Conservation (phyloP, 495 filamentous ascomycete species). For the Podospora didyma region DNA sequence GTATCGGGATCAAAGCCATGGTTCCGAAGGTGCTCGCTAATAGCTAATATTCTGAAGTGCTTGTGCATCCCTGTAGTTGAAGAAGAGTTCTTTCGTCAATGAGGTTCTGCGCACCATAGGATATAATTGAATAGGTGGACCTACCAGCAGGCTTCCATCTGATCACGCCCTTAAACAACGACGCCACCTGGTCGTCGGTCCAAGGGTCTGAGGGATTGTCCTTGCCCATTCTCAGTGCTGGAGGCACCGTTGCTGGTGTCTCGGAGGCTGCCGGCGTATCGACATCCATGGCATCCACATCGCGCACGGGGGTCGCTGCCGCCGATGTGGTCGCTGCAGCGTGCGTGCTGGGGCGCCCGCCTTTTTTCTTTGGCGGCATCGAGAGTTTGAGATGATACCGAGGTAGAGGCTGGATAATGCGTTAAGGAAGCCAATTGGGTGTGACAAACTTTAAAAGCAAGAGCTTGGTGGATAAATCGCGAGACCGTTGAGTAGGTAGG, state of each 20-base stretch:
- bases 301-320: conserved; percentile 37
- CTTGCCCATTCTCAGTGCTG: conserved; percentile 27
- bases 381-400: background rate
- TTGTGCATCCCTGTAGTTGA: conserved; percentile 77
- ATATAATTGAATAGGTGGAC: too few species aligned
- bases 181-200: conserved; percentile 93
- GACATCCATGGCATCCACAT: conserved; percentile 51
- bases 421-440: background rate
- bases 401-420: background rate
- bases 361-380: conserved; percentile 77
- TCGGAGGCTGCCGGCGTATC: conserved; percentile 43
- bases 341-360: conserved; percentile 34
- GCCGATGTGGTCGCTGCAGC: conserved; percentile 25
- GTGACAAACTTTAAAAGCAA: too few species aligned
- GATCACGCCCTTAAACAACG: conserved; percentile 82
- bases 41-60: conserved; percentile 91
- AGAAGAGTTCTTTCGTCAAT: conserved; percentile 1
- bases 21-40: conserved; percentile 78
- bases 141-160: conserved; percentile 92
- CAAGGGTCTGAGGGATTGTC: conserved; percentile 63
- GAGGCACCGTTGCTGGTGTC: conserved; percentile 31
- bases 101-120: conserved; percentile 3
- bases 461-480: too few species aligned
- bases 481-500: too few species aligned
- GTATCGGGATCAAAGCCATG: conserved; percentile 72